These are phyloP conservation scores for Candida sonorensis DNA, from an alignment of 805 yeast species.

Conservation along the genomic window DNA sequence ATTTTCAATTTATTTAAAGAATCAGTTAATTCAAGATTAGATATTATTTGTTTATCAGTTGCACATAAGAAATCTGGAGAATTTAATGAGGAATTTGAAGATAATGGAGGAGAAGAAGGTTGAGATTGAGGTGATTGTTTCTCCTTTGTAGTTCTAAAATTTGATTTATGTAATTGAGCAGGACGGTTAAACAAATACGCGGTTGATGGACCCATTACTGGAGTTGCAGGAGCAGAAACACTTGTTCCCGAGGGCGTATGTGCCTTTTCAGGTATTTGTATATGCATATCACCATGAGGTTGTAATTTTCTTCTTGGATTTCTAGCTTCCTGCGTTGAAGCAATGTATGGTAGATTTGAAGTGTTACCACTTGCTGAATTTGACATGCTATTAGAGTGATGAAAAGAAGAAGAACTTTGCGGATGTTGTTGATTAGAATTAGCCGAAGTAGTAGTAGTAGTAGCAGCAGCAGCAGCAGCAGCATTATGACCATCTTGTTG, in stretches of 20 bases:
- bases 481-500: slow-evolving; percentile 6
- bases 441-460: neutral
- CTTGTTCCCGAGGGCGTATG: no score
- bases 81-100: slow-evolving; percentile 11
- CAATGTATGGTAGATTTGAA: neutral
- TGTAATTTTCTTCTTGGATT: slow-evolving; percentile 2
- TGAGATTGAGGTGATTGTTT: slow-evolving; percentile 7
- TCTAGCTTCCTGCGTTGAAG: slow-evolving; percentile 9
- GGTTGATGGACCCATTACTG: neutral
- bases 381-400: neutral
- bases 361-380: neutral
- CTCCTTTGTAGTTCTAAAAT: slow-evolving; percentile 1
- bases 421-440: neutral
- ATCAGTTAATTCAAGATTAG: slow-evolving; percentile 18
- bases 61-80: slow-evolving; percentile 9
- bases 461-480: slow-evolving; percentile 1
- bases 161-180: slow-evolving; percentile 4
- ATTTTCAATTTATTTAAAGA: slow-evolving; percentile 21
- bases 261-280: no score
- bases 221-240: neutral
- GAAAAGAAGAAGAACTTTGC: no score
- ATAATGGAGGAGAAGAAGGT: slow-evolving; percentile 14
- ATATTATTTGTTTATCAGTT: slow-evolving; percentile 4
- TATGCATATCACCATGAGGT: slow-evolving; percentile 1
- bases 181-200: slow-evolving; percentile 2